A percentile compares a stretch with the other conserved stretches of the same genome.
phyloP scores from a whole-genome alignment of 202 grass and related monocot genomes.

The Eragrostis tef region DNA sequence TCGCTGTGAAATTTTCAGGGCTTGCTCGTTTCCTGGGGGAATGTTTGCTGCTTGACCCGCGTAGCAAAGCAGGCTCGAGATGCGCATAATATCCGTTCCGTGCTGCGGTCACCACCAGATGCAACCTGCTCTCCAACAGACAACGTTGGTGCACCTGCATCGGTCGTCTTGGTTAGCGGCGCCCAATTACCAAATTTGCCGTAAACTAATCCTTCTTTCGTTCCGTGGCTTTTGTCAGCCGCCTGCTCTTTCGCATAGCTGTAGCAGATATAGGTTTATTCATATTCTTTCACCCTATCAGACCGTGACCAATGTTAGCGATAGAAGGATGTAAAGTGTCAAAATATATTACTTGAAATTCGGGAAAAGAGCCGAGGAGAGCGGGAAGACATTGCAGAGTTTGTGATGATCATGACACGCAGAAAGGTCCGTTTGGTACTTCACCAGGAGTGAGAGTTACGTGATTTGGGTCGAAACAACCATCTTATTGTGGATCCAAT shows the following conservation, averaged over 20 bases:
- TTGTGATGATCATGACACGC: not conserved
- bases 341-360: too few species aligned
- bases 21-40: not conserved
- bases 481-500: not conserved
- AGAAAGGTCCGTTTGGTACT: not conserved
- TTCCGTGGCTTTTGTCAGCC: not conserved
- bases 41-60: constrained; percentile 1
- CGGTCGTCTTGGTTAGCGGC: constrained; percentile 11
- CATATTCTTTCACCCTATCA: too few species aligned
- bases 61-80: not conserved
- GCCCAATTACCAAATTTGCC: constrained; percentile 25
- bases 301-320: not conserved
- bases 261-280: too few species aligned
- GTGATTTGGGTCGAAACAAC: too few species aligned
- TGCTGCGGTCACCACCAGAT: constrained; percentile 9
- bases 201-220: not conserved
- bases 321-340: too few species aligned
- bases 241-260: not conserved
- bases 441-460: too few species aligned
- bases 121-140: constrained; percentile 34
- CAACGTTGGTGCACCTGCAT: constrained; percentile 30
- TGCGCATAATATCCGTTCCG: not conserved
- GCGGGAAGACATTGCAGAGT: not conserved
- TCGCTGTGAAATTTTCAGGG: not conserved
- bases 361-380: not conserved